Conservation (phyloP, 257 asterid species). For the Scutellaria baicalensis region DNA sequence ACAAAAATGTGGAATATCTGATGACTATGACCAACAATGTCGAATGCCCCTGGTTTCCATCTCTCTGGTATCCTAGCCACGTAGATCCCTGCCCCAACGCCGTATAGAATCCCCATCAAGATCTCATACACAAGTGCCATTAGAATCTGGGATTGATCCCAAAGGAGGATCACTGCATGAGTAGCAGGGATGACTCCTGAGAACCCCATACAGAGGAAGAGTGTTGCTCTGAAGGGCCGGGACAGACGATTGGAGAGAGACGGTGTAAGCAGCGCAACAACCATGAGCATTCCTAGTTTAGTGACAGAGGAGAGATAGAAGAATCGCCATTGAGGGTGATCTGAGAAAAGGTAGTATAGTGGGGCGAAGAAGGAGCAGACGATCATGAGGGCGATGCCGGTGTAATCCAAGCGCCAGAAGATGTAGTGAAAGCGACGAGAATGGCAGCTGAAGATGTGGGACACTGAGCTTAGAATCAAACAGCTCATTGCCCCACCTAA, state of each 20-base stretch:
- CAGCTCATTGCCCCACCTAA: constrained; percentile 78
- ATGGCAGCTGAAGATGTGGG: constrained; percentile 90
- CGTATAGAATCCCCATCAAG: constrained; percentile 58
- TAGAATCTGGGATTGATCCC: constrained; percentile 36
- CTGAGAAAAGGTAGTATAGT: constrained; percentile 60
- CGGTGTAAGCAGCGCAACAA: constrained; percentile 62
- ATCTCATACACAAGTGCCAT: constrained; percentile 61
- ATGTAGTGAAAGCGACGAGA: constrained; percentile 57
- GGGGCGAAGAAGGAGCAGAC: constrained; percentile 83
- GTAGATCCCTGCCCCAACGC: constrained; percentile 56
- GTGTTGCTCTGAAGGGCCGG: constrained; percentile 50
- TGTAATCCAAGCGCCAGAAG: constrained; percentile 92
- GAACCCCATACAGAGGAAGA: constrained; percentile 88
- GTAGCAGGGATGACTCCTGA: constrained; percentile 78
- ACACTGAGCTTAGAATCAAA: constrained; percentile 54
- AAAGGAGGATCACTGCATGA: constrained; percentile 51
- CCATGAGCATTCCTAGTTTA: constrained; percentile 46
- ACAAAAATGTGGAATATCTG: constrained; percentile 81
- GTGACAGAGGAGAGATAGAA: constrained; percentile 60
- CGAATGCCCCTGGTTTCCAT: constrained; percentile 84
- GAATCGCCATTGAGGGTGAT: constrained; percentile 49
- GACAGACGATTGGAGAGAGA: constrained; percentile 39
- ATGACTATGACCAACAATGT: constrained; percentile 83
- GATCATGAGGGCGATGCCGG: constrained; percentile 85
- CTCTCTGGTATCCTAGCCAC: constrained; percentile 72